Percentiles rank a stretch among this genome's conserved stretches.
Evolutionary conservation across 352 stramenopile species (phyloP).

Genomic region (Thraustochytrium striatum): DNA sequence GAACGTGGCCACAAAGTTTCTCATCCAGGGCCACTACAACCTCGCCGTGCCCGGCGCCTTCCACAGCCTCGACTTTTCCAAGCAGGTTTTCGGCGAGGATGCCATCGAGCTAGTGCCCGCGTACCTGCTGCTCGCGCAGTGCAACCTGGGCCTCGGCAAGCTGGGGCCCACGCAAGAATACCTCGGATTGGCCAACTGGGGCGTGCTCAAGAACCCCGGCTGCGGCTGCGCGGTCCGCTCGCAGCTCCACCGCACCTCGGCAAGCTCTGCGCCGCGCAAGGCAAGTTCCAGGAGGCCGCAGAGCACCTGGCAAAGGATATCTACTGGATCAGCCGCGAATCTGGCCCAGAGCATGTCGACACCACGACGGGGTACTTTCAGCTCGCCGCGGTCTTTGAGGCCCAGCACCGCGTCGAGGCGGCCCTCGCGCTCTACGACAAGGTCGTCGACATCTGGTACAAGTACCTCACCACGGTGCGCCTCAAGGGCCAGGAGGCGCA

Average conservation of each 20-base stretch:
- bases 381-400: conserved; percentile 63
- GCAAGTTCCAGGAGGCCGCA: conserved; percentile 59
- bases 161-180: conserved; percentile 59
- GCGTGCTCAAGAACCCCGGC: conserved; percentile 59
- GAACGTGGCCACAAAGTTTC: conserved; percentile 60
- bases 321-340: conserved; percentile 60
- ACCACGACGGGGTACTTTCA: conserved; percentile 63
- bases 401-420: conserved; percentile 58
- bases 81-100: conserved; percentile 59
- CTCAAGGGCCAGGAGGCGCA: conserved; percentile 53
- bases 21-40: conserved; percentile 59
- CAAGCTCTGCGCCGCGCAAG: conserved; percentile 62
- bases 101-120: conserved; percentile 60
- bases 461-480: conserved; percentile 59
- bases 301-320: conserved; percentile 61
- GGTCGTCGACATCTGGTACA: conserved; percentile 69
- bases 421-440: conserved; percentile 62
- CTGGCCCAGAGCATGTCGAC: conserved; percentile 62
- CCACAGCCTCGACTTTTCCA: conserved; percentile 60
- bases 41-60: conserved; percentile 60
- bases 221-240: conserved; percentile 56
- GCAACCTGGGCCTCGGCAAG: conserved; percentile 58
- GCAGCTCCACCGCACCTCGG: conserved; percentile 63
- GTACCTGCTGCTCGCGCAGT: conserved; percentile 62
- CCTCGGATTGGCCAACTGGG: conserved; percentile 62